Percentiles rank a stretch among this genome's conserved stretches.
Conservation (phyloP, 768 basidiomycete genomes). For the Pleurotus pulmonarius region DNA sequence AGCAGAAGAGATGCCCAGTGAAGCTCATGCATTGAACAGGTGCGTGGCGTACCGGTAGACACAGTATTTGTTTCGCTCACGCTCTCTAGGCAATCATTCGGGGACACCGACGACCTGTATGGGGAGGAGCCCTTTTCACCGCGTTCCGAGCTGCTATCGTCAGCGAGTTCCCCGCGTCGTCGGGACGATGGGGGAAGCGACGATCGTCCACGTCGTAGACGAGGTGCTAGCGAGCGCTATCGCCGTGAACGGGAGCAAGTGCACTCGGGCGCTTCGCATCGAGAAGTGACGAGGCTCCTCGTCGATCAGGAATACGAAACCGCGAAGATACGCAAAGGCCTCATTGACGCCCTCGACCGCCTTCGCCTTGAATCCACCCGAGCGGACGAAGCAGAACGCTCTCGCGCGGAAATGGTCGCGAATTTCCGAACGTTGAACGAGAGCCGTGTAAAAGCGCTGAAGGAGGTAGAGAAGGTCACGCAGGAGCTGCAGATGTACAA, state of each 20-base stretch:
- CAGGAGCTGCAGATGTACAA: conserved; percentile 36
- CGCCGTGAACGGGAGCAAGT: conserved; percentile 18
- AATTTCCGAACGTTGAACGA: conserved; percentile 32
- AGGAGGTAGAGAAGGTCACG: conserved; percentile 29
- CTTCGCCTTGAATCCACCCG: conserved; percentile 31
- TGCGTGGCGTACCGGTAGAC: too few relatives aligned
- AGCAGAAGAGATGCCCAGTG: too few relatives aligned
- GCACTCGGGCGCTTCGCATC: conserved; percentile 15
- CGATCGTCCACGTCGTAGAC: neutral
- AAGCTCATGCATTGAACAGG: too few relatives aligned
- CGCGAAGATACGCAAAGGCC: conserved; percentile 26
- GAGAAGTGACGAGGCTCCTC: conserved; percentile 27
- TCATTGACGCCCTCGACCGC: conserved; percentile 30
- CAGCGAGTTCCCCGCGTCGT: neutral
- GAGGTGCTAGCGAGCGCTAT: conserved; percentile 9
- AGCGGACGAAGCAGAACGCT: conserved; percentile 29
- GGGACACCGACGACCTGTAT: neutral
- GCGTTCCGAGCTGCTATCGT: neutral
- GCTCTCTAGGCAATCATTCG: too few relatives aligned
- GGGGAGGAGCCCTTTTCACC: neutral
- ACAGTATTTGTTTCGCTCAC: too few relatives aligned
- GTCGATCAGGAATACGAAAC: conserved; percentile 31
- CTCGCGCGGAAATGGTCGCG: conserved; percentile 26
- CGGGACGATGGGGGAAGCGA: neutral
- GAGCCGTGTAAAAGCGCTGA: conserved; percentile 22